Conservation (phyloP, 106 monocot genomes). For the Triglochin maritima region DNA sequence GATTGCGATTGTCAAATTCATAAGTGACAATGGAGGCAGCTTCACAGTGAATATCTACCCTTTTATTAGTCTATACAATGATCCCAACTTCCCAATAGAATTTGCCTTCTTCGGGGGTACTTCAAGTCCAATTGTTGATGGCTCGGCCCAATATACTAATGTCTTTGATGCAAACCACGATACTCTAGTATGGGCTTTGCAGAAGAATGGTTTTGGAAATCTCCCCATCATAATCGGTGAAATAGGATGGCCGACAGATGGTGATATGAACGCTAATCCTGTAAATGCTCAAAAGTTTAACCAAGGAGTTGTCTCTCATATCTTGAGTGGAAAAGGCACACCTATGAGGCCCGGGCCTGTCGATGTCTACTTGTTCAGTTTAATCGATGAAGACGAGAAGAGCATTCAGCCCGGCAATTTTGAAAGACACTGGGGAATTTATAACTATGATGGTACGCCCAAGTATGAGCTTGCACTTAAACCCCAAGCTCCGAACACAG, state of each 20-base stretch:
- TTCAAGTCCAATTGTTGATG: constrained; percentile 29
- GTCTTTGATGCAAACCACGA: constrained; percentile 82
- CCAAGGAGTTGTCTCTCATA: constrained; percentile 57
- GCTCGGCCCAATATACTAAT: constrained; percentile 40
- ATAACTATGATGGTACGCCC: constrained; percentile 44
- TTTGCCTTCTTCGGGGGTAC: constrained; percentile 86
- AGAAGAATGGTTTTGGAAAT: constrained; percentile 65
- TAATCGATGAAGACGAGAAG: constrained; percentile 79
- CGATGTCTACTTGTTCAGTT: constrained; percentile 68
- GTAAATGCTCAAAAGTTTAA: constrained; percentile 53
- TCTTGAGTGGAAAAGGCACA: constrained; percentile 47
- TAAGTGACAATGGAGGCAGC: constrained; percentile 48
- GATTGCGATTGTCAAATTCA: constrained; percentile 65
- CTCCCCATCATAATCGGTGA: constrained; percentile 70
- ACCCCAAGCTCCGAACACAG: constrained; percentile 10
- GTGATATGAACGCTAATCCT: constrained; percentile 54
- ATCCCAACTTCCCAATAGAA: constrained; percentile 68
- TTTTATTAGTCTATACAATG: constrained; percentile 71
- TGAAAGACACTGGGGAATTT: constrained; percentile 87
- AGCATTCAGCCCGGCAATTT: constrained; percentile 84
- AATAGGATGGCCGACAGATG: constrained; percentile 92
- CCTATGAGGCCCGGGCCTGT: constrained; percentile 60
- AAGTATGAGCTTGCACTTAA: constrained; percentile 51
- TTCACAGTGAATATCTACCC: constrained; percentile 95
- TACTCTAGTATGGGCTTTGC: constrained; percentile 64